A percentile compares a stretch with the other conserved stretches of the same genome.
Conservation (phyloP, 805 yeast genomes). For the Lipomyces lipofer region DNA sequence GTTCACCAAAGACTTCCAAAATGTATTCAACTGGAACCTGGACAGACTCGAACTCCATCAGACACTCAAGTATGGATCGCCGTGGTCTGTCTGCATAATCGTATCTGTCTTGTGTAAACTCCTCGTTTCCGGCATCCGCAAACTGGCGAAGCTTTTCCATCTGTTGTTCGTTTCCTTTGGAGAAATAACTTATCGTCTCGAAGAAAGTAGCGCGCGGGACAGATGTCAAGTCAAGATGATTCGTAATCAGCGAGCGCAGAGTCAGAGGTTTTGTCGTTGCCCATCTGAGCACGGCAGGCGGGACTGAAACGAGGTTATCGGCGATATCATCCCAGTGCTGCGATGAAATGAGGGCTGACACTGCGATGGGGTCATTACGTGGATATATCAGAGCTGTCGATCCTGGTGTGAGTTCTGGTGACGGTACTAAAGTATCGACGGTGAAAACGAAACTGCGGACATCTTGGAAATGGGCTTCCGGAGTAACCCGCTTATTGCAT, state of each 20-base stretch:
- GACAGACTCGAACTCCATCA: constrained; percentile 77
- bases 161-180: constrained; percentile 66
- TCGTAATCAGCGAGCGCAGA: constrained; percentile 65
- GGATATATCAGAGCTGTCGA: constrained; percentile 82
- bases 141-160: constrained; percentile 75
- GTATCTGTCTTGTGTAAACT: constrained; percentile 67
- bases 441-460: constrained; percentile 63
- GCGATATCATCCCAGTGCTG: constrained; percentile 78
- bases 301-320: constrained; percentile 53
- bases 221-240: constrained; percentile 79
- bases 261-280: constrained; percentile 67
- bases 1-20: constrained; percentile 72
- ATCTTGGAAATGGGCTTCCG: constrained; percentile 81
- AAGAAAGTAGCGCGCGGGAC: constrained; percentile 87
- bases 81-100: constrained; percentile 94
- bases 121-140: constrained; percentile 59
- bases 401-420: constrained; percentile 56
- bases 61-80: constrained; percentile 78
- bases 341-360: constrained; percentile 59
- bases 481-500: constrained; percentile 63
- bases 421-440: neutral
- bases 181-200: constrained; percentile 70
- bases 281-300: constrained; percentile 38
- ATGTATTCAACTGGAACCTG: constrained; percentile 73
- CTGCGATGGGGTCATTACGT: constrained; percentile 61